Evolutionary conservation across 2,329 filamentous ascomycete genomes (phyloP), one percentile per base, ranked within the genome.

Genomic region (Fusarium sp.): DNA sequence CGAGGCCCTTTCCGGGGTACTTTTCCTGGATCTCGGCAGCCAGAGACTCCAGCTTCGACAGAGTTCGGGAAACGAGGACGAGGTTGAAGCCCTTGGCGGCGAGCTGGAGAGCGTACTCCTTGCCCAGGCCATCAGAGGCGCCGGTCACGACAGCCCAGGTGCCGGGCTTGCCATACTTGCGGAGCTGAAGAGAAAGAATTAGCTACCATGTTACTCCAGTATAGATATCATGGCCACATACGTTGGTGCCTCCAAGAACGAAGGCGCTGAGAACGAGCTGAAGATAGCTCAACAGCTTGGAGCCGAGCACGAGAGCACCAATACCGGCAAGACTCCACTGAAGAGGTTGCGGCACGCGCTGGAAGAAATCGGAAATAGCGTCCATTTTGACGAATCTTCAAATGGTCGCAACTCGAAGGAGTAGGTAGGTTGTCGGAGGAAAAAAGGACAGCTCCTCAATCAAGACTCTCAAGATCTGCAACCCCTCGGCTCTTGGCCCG

Each of bases 81-180:
- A 98, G 88, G 85, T 98, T 98, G 90, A 96, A 99, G 79, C 95
- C 95, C 82, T 96, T 95, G 71, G 90, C 87, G 27, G 96, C 95
- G 66, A 99, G 92, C 83, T 98, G 95, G 35, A 93, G 88, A 40
- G 96, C 94, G 82, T 94, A 99, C 85, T 99, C 96, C 85, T 98
- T 98, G 81, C 96, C 96, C 72, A 99, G 92, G 74, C 96, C 97
- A 83, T 99, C 96, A 13, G 95, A 98, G 61, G 96, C 96, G 73
- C 96, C 96, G 29, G 96, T 99, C 45, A 99, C 89, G 64, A 99
- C 90, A 35, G 94, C 96, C 95, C 96, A 99, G 67, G 93, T 95
- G 71, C 96, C 96, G 79, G 94, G 94, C 77, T 93, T 93, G 76
- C 95, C 96, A 85, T 97, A 98, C 76, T 93, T 94, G 78, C 92